Percentiles rank a stretch among this genome's conserved stretches.
These are phyloP conservation scores for Boletales sp. DNA, from an alignment of 768 basidiomycete genomes.

Conservation along the genomic window DNA sequence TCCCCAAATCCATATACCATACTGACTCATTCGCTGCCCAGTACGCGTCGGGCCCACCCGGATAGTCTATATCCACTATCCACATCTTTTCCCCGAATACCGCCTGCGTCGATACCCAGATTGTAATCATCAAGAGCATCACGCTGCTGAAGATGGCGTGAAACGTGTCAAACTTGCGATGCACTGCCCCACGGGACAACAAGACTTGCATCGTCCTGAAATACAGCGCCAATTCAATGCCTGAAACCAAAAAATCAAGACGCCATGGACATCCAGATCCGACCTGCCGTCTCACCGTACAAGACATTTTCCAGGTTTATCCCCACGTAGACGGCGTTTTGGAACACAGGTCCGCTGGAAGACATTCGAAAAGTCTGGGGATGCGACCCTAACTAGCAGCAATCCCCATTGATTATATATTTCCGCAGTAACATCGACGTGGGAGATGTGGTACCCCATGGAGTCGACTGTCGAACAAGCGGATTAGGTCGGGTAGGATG, in stretches of 20 bases:
- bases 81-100: conserved; percentile 37
- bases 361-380: conserved; percentile 8
- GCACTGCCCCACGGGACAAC: conserved; percentile 1
- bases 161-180: conserved; percentile 13
- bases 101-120: conserved; percentile 26
- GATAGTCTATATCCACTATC: conserved; percentile 28
- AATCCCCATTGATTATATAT: conserved; percentile 4
- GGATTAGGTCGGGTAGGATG: no score
- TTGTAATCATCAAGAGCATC: conserved; percentile 31
- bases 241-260: conserved; percentile 4
- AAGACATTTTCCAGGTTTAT: conserved; percentile 24
- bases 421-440: not conserved
- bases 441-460: not conserved
- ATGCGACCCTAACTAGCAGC: no score
- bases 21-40: conserved; percentile 20
- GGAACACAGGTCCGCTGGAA: conserved; percentile 17
- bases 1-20: conserved; percentile 32
- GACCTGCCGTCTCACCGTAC: conserved; percentile 14
- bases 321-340: conserved; percentile 20
- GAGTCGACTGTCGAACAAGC: no score
- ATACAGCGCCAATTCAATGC: conserved; percentile 24
- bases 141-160: conserved; percentile 23
- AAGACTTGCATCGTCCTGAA: conserved; percentile 21
- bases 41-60: conserved; percentile 36
- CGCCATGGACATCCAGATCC: no score